Conservation (phyloP, 2,329 filamentous ascomycete genomes). For the Acarospora socialis region DNA sequence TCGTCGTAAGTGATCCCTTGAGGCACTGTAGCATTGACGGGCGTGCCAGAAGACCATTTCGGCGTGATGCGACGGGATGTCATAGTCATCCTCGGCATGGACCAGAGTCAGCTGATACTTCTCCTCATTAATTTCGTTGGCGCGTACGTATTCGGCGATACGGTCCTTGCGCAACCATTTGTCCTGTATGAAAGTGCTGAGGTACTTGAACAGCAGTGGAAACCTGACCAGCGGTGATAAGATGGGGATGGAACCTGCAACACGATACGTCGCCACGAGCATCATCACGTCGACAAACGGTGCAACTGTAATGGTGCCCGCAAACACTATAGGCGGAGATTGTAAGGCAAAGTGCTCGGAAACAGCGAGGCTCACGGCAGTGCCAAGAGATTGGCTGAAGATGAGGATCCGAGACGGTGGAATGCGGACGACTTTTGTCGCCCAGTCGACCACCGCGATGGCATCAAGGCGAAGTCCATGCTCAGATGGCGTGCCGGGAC, state of each 20-base stretch:
- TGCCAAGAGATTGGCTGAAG: conserved; percentile 46
- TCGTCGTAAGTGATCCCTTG: conserved; percentile 29
- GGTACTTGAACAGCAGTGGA: conserved; percentile 30
- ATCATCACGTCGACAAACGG: conserved; percentile 42
- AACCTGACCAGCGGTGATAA: conserved; percentile 37
- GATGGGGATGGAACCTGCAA: conserved; percentile 41
- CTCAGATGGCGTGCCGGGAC: conserved; percentile 41
- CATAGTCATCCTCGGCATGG: conserved; percentile 24
- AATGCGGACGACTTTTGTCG: conserved; percentile 36
- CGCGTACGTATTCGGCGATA: conserved; percentile 8
- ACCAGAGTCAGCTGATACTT: conserved; percentile 22
- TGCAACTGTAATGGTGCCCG: conserved; percentile 42
- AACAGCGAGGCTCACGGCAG: conserved; percentile 35
- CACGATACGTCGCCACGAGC: conserved; percentile 41
- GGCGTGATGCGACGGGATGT: conserved; percentile 28
- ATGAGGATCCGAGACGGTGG: conserved; percentile 42
- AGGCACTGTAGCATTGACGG: conserved; percentile 33
- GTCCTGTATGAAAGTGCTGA: conserved; percentile 34
- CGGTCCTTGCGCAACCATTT: conserved; percentile 34
- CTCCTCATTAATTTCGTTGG: conserved; percentile 5
- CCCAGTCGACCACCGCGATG: conserved; percentile 39
- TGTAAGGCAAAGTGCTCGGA: conserved; percentile 30
- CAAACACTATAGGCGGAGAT: conserved; percentile 33
- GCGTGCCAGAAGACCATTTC: conserved; percentile 41
- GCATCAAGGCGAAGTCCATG: conserved; percentile 40